Evolutionary conservation across 225 moss, liverwort and hornwort species (phyloP), one percentile per base, ranked within the genome.

Genomic region (Pleurozium schreberi): DNA sequence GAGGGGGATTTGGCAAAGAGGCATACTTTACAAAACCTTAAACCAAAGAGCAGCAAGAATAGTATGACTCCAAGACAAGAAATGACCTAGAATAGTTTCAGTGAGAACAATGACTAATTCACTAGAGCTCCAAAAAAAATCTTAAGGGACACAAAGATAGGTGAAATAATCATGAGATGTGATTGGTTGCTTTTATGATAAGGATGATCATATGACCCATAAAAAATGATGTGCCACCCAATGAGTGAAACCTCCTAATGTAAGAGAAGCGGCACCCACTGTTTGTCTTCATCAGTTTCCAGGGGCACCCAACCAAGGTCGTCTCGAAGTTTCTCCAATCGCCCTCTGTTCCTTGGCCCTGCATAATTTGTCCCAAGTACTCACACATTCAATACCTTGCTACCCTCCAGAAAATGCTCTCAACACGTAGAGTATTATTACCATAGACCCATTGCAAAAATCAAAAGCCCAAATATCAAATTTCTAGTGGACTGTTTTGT

Each of bases 221-320:
- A 4, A 75, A 62, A 62, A 75, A 50, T 15, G 49, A 28, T n/a
- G 20, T 28, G 53, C 20, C n/a, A n/a, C n/a, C 12, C 38, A 50
- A 31, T 18, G 27, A 40, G 21, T 28, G 11, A 63, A 86, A 86
- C 6, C 52, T 30, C 3, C 22, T 52, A 79, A 57, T 79, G 87
- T 43, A 87, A 57, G 87, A 97, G 90, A 53, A 97, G 90, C 10
- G 96, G 97, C 75, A 92, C 94, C 97, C 97, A 97, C 15, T 63
- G 89, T 78, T 97, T 97, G 62, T 96, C 97, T 91, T 97, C 97
- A 53, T 97, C 96, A 15, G 96, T 97, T 90, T 97, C 97, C 81
- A 97, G 69, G 14, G 95, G 94, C 69, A 94, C 73, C 97, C 97
- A 97, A 5, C 97, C 97, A 14, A 97, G 93, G 89, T 97, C 95